Percentiles rank a stretch among this genome's conserved stretches.
Conservation (phyloP, 805 yeast genomes). For the Candida montana region DNA sequence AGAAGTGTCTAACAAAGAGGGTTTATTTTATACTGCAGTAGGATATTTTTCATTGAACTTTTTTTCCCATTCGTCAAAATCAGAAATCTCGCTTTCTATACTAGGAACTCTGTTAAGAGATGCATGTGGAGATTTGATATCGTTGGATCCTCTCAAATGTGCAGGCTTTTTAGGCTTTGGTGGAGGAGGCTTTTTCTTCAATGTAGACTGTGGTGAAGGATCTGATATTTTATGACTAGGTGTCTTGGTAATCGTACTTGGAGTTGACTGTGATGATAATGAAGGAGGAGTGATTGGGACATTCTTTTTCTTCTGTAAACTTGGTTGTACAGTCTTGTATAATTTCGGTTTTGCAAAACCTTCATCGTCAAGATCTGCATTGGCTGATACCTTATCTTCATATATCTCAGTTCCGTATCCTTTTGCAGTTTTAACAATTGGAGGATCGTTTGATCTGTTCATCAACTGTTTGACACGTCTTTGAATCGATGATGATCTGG, state of each 20-base stretch:
- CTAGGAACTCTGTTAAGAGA: slow-evolving; percentile 10
- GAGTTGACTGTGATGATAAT: slow-evolving; percentile 22
- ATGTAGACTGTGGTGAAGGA: slow-evolving; percentile 14
- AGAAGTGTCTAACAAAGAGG: no score
- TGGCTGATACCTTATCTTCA: slow-evolving; percentile 25
- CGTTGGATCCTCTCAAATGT: slow-evolving; percentile 35
- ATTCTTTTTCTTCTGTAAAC: slow-evolving; percentile 8
- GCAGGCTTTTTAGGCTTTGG: slow-evolving; percentile 64
- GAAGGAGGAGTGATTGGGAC: slow-evolving; percentile 23
- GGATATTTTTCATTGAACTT: slow-evolving; percentile 58
- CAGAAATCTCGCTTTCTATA: slow-evolving; percentile 32
- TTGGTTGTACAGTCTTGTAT: slow-evolving; percentile 14
- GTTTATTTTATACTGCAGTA: slow-evolving; percentile 42
- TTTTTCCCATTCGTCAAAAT: slow-evolving; percentile 54
- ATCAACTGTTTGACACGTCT: slow-evolving; percentile 25
- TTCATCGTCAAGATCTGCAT: slow-evolving; percentile 17
- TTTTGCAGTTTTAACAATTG: slow-evolving; percentile 55
- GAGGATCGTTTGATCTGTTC: slow-evolving; percentile 36
- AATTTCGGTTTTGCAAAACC: slow-evolving; percentile 24
- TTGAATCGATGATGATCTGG: slow-evolving; percentile 24
- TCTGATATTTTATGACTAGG: slow-evolving; percentile 8
- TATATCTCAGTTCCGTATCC: slow-evolving; percentile 77
- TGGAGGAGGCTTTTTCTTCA: slow-evolving; percentile 38
- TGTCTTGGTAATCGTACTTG: slow-evolving; percentile 22
- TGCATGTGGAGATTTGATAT: background rate